Evolutionary conservation across 768 basidiomycete genomes (phyloP), one percentile per base, ranked within the genome.

Genomic region (Russula foetens): DNA sequence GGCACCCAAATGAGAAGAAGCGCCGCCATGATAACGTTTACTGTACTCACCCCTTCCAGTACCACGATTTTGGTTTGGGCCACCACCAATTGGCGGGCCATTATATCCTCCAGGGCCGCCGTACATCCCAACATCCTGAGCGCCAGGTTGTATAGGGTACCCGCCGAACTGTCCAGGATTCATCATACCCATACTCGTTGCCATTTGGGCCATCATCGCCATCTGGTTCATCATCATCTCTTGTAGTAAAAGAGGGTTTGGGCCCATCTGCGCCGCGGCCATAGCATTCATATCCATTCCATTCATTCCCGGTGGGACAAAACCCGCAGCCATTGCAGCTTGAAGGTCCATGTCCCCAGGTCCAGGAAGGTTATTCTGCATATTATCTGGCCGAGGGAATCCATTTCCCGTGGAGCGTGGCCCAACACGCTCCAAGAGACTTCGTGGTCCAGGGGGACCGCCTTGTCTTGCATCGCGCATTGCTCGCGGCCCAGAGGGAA

Each of bases 151-250:
- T 76, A 84, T 80, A 3, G 83, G 84, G 53, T 83, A 83, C 21
- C 79, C 83, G 28, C 79, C 83, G 65, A 82, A 83, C 68, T 83
- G 84, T 9, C 79, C 83, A 11, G 85, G 81, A 66, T 81, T 83
- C 65, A 90, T 78, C 71, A 92, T 86, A 29, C 86, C 89, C 82
- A 92, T 87, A 38, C 83, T 85, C 31, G 84, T 79, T 44, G 90
- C 89, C 85, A 96, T 90, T 74, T 94, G 92, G 57, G 88, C 84
- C 93, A 95, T 94, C 68, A 95, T 79, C 28, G 90, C 87, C 88
- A 92, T 91, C 70, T 93, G 88, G 71, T 82, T 89, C 82, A 90
- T 85, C 84, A 94, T 85, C 81, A 94, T 86, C 70, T 92, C 92
- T 72, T 93, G 92, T 66, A 95, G 72, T 73, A 87, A 74, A 62